A percentile compares a stretch with the other conserved stretches of the same genome.
These are phyloP conservation scores for Glycine latifolia DNA, from an alignment of 306 rosid genomes.

Conservation along the genomic window DNA sequence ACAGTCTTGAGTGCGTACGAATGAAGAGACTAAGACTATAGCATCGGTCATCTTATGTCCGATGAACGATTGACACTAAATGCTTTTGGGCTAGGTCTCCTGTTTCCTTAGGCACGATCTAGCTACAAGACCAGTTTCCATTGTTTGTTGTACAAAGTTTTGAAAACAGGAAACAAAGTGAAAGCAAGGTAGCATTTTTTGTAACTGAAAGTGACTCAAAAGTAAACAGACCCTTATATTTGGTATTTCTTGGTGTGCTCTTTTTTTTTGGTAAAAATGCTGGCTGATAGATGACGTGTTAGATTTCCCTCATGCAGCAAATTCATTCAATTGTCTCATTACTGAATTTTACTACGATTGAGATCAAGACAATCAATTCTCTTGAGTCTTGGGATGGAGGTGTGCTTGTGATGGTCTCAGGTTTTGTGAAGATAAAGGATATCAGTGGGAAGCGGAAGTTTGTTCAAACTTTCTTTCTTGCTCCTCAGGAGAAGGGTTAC, in stretches of 20 bases:
- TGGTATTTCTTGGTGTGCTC: background rate
- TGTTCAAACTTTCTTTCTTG: slow-evolving; percentile 88
- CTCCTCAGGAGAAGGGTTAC: slow-evolving; percentile 93
- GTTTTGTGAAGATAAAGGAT: slow-evolving; percentile 79
- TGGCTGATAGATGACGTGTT: slow-evolving; percentile 24
- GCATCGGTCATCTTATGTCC: too few species aligned
- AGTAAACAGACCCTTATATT: background rate
- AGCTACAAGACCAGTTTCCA: too few species aligned
- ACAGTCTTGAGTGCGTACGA: too few species aligned
- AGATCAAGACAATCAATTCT: slow-evolving; percentile 89
- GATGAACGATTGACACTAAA: too few species aligned
- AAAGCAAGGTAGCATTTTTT: background rate
- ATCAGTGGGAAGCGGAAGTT: slow-evolving; percentile 70
- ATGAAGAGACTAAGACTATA: too few species aligned
- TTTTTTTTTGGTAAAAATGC: background rate
- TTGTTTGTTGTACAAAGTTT: background rate
- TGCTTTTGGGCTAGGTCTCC: too few species aligned
- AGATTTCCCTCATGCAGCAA: slow-evolving; percentile 60
- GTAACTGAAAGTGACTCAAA: background rate
- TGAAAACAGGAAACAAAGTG: background rate
- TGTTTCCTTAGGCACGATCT: too few species aligned
- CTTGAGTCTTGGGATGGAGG: slow-evolving; percentile 91
- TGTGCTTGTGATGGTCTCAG: slow-evolving; percentile 88
- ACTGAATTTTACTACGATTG: slow-evolving; percentile 71
- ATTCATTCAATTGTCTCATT: slow-evolving; percentile 73